These are phyloP conservation scores for Tolypocladium paradoxum DNA, from an alignment of 2,329 filamentous ascomycete species.

Conservation along the genomic window DNA sequence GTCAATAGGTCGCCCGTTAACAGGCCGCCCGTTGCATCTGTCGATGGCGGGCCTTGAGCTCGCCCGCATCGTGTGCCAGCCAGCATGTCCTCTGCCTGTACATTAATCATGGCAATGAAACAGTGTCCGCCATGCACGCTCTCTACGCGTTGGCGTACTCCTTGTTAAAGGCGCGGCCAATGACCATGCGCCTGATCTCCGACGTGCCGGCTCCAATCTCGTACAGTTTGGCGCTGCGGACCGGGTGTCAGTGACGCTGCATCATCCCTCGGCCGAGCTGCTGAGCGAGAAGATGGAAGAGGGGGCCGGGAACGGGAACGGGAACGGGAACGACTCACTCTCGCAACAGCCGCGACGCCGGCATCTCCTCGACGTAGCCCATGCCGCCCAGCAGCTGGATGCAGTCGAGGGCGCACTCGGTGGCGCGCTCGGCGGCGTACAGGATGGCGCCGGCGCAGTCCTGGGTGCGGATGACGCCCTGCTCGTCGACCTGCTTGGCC, in stretches of 20 bases:
- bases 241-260: slow-evolving; percentile 14
- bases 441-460: slow-evolving; percentile 92
- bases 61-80: neutral
- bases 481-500: slow-evolving; percentile 69
- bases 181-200: slow-evolving; percentile 88
- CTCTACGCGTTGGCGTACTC: slow-evolving; percentile 46
- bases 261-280: too few species aligned
- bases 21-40: too few species aligned
- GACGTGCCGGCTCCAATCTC: slow-evolving; percentile 96
- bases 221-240: slow-evolving; percentile 59
- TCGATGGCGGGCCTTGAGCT: neutral
- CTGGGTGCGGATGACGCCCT: slow-evolving; percentile 63
- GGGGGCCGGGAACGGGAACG: too few species aligned
- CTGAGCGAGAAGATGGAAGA: too few species aligned
- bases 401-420: slow-evolving; percentile 75
- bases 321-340: slow-evolving; percentile 37
- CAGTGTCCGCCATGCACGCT: neutral
- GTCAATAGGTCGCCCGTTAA: too few species aligned
- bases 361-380: slow-evolving; percentile 93
- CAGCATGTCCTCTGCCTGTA: neutral
- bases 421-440: slow-evolving; percentile 84
- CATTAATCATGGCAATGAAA: neutral
- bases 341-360: slow-evolving; percentile 72
- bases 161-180: slow-evolving; percentile 84
- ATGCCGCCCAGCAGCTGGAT: slow-evolving; percentile 91